Conservation (phyloP, 1,284 basidiomycete genomes). For the Spongiforma sp. region DNA sequence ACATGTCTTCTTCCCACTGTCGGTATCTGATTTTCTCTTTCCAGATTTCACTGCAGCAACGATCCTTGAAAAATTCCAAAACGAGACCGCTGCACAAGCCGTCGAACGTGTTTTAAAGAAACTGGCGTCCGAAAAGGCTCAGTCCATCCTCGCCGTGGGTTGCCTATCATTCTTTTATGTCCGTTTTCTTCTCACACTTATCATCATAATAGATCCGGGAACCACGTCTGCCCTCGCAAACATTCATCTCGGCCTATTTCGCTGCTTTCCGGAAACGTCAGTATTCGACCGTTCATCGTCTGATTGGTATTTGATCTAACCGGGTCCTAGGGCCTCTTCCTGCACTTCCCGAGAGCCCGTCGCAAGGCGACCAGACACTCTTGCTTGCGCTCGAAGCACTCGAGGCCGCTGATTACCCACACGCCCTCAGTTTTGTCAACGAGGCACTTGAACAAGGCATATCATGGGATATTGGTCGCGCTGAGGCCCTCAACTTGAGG, state of each 20-base stretch:
- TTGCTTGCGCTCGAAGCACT: conserved; percentile 85
- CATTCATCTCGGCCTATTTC: conserved; percentile 96
- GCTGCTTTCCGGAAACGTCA: conserved; percentile 91
- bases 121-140: conserved; percentile 75
- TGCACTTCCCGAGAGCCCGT: conserved; percentile 75
- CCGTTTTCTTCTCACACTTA: background rate
- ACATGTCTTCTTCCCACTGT: background rate
- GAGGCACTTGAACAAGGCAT: conserved; percentile 92
- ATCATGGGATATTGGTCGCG: conserved; percentile 77
- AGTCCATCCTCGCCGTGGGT: conserved; percentile 69
- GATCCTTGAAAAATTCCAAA: conserved; percentile 93
- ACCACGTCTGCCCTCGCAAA: conserved; percentile 87
- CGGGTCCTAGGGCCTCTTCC: conserved; percentile 66
- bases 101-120: conserved; percentile 95
- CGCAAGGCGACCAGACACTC: conserved; percentile 86
- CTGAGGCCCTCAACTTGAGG: conserved; percentile 91
- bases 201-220: conserved; percentile 63
- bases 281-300: conserved; percentile 32
- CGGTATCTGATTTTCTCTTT: background rate
- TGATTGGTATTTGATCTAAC: conserved; percentile 6
- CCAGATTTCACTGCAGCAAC: conserved; percentile 95
- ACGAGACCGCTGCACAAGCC: conserved; percentile 77
- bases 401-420: conserved; percentile 85
- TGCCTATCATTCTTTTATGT: background rate
- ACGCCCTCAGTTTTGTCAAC: conserved; percentile 81